Percentiles rank a stretch among this genome's conserved stretches.
phyloP scores from a whole-genome alignment of 371 early-diverging fungal species.

The Lichtheimia ornata region DNA sequence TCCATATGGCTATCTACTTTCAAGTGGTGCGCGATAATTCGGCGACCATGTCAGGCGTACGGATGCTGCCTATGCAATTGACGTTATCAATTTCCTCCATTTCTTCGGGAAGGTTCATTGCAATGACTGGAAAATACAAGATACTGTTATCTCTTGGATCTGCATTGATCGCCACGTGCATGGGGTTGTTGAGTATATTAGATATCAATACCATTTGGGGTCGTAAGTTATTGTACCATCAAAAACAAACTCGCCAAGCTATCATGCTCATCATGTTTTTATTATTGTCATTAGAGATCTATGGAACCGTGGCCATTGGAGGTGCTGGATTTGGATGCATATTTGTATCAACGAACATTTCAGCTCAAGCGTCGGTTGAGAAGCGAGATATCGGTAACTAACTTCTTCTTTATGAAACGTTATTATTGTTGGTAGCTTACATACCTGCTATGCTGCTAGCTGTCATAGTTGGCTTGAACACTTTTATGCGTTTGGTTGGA shows the following conservation, averaged over 20 bases:
- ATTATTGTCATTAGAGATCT: conserved; percentile 18
- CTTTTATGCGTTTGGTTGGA: conserved; percentile 42
- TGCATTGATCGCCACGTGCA: conserved; percentile 29
- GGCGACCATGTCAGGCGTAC: conserved; percentile 55
- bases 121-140: conserved; percentile 46
- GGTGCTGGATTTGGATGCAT: conserved; percentile 32
- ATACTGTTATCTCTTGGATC: conserved; percentile 47
- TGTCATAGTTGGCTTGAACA: conserved; percentile 42
- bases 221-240: conserved; percentile 12
- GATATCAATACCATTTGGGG: conserved; percentile 27
- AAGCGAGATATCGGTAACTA: conserved; percentile 32
- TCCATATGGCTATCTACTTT: conserved; percentile 75
- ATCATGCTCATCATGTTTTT: background rate
- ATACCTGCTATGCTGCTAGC: conserved; percentile 17
- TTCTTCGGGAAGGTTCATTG: conserved; percentile 37
- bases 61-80: conserved; percentile 50
- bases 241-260: background rate
- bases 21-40: conserved; percentile 62
- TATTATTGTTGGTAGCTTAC: background rate
- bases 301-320: conserved; percentile 37
- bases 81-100: conserved; percentile 35
- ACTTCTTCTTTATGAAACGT: background rate
- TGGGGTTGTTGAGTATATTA: conserved; percentile 32
- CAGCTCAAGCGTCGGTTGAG: conserved; percentile 40
- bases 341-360: conserved; percentile 40